Base-by-base conservation (phyloP, 768 basidiomycete species). In the Naganishia randhawae region DNA sequence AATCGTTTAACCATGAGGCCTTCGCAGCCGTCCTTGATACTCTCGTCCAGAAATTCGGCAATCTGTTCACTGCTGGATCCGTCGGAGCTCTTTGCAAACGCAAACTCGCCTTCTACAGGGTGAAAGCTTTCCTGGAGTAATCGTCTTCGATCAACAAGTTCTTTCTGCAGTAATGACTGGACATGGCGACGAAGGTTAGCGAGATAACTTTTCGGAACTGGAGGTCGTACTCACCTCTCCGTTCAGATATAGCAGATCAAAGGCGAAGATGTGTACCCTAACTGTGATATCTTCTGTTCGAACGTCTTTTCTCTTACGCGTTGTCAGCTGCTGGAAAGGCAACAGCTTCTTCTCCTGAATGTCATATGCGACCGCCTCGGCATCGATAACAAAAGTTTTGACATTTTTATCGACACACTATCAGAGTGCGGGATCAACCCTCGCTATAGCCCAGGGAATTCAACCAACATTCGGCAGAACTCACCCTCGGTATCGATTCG, bases 1-100 rank as follows among this genome's bases (percentile, higher is more conserved):
- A 99, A 82, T 92, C 96, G 95, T 83, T 99, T 99, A 68, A 99
- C 92, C 96, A 99, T 99, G 52, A 99, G 85, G 11, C 96, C 96
- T 79, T 99, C 96, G 77, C 96, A 98, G 1, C 95, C 93, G 77
- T 98, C 96, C 78, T 93, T 97, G 72, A 99, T 91, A 78, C 91
- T 93, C 72, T 93, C 90, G 77, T 98, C 95, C 10, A 99, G 82
- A 84, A 99, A 98, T 1, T 85, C 78, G 76, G 96, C 92, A 53
- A 99, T 97, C 74, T 96, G 94, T 27, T 99, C 96, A 5, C 86
- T 89, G 9, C 88, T 90, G 68, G 92, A 88, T 17, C 88, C 84
- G 75, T 99, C 95, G 0, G 91, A 91, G 3, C 89, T 88, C 75
- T 88, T 92, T 13, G 96, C 96, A 77, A 94, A 98, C 50, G 85